Evolutionary conservation across 2,329 filamentous ascomycete genomes (phyloP), one percentile per base, ranked within the genome.

Genomic region (Colletotrichum zoysiae): DNA sequence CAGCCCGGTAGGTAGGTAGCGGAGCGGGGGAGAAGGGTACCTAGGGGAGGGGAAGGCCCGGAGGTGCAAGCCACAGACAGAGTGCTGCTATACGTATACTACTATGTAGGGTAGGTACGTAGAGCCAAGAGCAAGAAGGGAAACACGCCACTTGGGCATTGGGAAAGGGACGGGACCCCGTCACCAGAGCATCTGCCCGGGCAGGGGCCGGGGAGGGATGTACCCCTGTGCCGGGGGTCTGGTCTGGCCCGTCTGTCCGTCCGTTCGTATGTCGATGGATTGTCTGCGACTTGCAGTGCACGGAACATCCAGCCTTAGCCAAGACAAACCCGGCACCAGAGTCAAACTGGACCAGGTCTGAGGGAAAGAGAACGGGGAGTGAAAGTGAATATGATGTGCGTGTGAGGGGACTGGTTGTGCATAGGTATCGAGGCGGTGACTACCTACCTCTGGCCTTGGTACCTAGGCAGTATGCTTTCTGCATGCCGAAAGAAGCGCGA

Each of bases 231-330:
- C 26, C 35, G 46, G 35, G 35, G 9, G 33, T 20, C 35, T 38
- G 11, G 35, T 38, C 35, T 38, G 30, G 35, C 11, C 35, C 9
- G 35, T 35, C 35, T n/a, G 44, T 48, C 44, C 7, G 20, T 46
- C 44, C 42, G 40, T 42, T 42, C 12, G 42, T 20, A 33, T 40
- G 33, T 50, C 42, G 35, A 57, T 20, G n/a, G 35, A 3, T 38
- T 42, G 60, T 53, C 46, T 30, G 46, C 38, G 46, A 42, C 46
- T 50, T 40, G 46, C 33, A 35, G 60, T 44, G 66, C 66, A 69
- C 60, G 66, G 65, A 55, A 63, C 18, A 16, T 44, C 65, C 67
- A 66, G 68, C 65, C 67, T 70, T 63, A 57, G 51, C 57, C 30
- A 67, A 61, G 63, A 51, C 67, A 57, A 70, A 48, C 48, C 35